phyloP scores from a whole-genome alignment of 1,139 yeast genomes.

The Cylindricascospora bacillispora region DNA sequence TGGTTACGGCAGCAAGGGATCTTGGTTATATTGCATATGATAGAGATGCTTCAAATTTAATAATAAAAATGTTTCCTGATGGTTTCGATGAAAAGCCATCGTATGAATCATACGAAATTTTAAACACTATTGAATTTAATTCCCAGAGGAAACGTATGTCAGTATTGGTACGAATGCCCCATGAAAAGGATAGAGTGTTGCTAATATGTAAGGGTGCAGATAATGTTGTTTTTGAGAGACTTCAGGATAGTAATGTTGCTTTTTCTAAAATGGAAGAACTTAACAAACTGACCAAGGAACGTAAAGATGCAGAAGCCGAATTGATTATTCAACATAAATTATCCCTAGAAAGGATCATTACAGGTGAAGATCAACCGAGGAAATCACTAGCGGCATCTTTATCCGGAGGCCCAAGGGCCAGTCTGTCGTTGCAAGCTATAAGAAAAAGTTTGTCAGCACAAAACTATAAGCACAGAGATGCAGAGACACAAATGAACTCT shows the following conservation, averaged over 20 bases:
- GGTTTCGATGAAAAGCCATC: slow-evolving; percentile 59
- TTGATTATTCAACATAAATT: slow-evolving; percentile 43
- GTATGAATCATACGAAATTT: slow-evolving; percentile 55
- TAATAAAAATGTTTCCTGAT: slow-evolving; percentile 66
- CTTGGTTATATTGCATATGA: slow-evolving; percentile 76
- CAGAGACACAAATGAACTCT: slow-evolving; percentile 31
- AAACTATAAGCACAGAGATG: slow-evolving; percentile 16
- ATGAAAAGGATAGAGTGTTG: slow-evolving; percentile 46
- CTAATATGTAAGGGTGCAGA: slow-evolving; percentile 94
- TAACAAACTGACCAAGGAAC: slow-evolving; percentile 41
- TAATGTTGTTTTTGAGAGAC: slow-evolving; percentile 70
- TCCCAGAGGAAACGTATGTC: slow-evolving; percentile 93
- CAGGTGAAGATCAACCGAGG: slow-evolving; percentile 11
- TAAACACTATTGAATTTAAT: slow-evolving; percentile 76
- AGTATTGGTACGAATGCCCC: slow-evolving; percentile 66
- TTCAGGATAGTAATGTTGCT: slow-evolving; percentile 49
- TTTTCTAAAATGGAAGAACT: slow-evolving; percentile 50
- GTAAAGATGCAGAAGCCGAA: slow-evolving; percentile 77
- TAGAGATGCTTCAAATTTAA: slow-evolving; percentile 44
- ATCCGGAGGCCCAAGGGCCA: slow-evolving; percentile 22
- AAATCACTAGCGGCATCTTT: slow-evolving; percentile 12
- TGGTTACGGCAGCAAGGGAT: slow-evolving; percentile 89
- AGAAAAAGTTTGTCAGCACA: slow-evolving; percentile 19
- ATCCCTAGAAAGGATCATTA: slow-evolving; percentile 22
- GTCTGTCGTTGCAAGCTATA: slow-evolving; percentile 26